A percentile compares a stretch with the other conserved stretches of the same genome.
Conservation (phyloP, 805 yeast species). For the Alloascoidea africana region DNA sequence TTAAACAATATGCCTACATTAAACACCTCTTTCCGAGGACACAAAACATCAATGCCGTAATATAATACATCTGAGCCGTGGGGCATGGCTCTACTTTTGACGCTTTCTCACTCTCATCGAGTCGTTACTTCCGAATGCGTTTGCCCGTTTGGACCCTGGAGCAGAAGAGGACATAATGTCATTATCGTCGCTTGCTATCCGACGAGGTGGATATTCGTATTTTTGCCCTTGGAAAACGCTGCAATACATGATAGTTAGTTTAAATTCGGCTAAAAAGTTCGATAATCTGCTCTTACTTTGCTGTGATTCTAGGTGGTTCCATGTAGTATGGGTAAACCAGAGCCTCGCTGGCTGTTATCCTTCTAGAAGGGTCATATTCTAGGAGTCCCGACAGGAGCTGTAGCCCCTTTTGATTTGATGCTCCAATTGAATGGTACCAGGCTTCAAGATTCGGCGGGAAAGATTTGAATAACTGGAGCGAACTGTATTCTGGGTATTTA, state of each 20-base stretch:
- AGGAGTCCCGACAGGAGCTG: slow-evolving; percentile 47
- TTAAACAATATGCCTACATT: too few relatives aligned
- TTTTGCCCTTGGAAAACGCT: slow-evolving; percentile 61
- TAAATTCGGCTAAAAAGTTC: background rate
- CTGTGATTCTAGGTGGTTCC: slow-evolving; percentile 50
- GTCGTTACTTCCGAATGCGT: slow-evolving; percentile 3
- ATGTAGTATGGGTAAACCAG: slow-evolving; percentile 66
- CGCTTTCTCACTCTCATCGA: background rate
- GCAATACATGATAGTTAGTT: background rate
- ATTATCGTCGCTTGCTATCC: slow-evolving; percentile 77
- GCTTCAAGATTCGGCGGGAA: slow-evolving; percentile 59
- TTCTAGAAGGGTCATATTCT: slow-evolving; percentile 67
- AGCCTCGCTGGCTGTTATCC: slow-evolving; percentile 70
- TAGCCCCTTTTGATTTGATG: slow-evolving; percentile 52
- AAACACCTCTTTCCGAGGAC: too few relatives aligned
- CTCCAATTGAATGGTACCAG: slow-evolving; percentile 83
- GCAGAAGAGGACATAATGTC: slow-evolving; percentile 38
- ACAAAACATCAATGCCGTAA: too few relatives aligned
- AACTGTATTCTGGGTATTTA: slow-evolving; percentile 72
- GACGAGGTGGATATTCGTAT: slow-evolving; percentile 68
- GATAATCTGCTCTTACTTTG: slow-evolving; percentile 22
- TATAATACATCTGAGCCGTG: too few relatives aligned
- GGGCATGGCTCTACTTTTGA: too few relatives aligned
- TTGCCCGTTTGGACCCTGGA: slow-evolving; percentile 17
- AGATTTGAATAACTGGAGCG: slow-evolving; percentile 40